Evolutionary conservation across 306 rosid genomes (phyloP).

Genomic region (Gastrolobium bilobum): DNA sequence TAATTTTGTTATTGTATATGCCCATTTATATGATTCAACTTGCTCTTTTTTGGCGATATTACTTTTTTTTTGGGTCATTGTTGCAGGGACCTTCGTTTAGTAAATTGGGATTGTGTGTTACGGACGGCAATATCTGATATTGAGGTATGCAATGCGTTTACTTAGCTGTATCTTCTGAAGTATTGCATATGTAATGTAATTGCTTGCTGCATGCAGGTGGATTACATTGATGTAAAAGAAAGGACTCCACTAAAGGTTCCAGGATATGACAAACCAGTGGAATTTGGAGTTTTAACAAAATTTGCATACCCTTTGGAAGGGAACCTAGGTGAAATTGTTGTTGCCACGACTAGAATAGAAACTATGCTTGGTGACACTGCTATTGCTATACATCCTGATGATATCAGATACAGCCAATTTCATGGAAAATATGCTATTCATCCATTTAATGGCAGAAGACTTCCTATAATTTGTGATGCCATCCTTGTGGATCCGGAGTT

Average conservation of each 20-base stretch:
- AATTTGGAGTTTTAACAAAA: constrained; percentile 88
- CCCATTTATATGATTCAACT: neutral
- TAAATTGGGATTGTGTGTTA: constrained; percentile 93
- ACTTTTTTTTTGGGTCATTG: constrained; percentile 27
- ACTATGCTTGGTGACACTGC: constrained; percentile 99
- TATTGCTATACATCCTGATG: constrained; percentile 86
- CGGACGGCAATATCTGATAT: constrained; percentile 96
- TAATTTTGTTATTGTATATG: constrained; percentile 13
- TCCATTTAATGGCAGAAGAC: constrained; percentile 87
- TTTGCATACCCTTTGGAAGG: constrained; percentile 91
- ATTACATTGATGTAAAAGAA: constrained; percentile 84
- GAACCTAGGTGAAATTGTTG: constrained; percentile 86
- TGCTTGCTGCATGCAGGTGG: constrained; percentile 72
- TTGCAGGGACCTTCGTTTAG: constrained; percentile 87
- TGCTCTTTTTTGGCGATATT: constrained; percentile 6
- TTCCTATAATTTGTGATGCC: constrained; percentile 86
- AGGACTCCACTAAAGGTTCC: constrained; percentile 77
- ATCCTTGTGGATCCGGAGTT: constrained; percentile 92
- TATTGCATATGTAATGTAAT: constrained; percentile 32
- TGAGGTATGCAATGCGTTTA: constrained; percentile 66
- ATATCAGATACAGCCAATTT: constrained; percentile 72
- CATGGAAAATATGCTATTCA: constrained; percentile 92
- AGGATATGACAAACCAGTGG: constrained; percentile 82
- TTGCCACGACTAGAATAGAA: constrained; percentile 95
- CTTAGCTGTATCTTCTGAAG: constrained; percentile 16